Base-by-base conservation (phyloP, 805 yeast genomes). In the Brettanomyces bruxellensis region DNA sequence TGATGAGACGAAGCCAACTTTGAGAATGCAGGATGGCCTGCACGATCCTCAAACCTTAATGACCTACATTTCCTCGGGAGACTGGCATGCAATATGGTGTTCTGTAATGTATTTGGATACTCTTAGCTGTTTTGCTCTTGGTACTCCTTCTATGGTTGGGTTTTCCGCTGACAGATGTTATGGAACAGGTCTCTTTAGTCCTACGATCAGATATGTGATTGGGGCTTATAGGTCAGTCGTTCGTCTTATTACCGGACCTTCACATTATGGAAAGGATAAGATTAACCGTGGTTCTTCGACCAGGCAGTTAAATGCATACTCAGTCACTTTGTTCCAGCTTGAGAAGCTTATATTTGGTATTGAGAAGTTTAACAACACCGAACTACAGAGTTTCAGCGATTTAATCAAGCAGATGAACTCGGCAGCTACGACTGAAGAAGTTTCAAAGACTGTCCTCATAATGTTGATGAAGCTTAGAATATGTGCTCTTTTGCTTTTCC, bases 61-160 rank as follows among this genome's bases (percentile, higher is more conserved):
- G 30, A 30, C 50, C 3, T 30, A 36, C 25, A 41, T 59, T 14
- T 41, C 52, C 13, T 43, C 41, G 12, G 37, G 41, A 9, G 62
- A 60, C 25, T 54, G 55, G 54, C 25, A 47, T 30, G 46, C 40
- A 34, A 49, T 55, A 13, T 52, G 58, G 55, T 37, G 25, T 5
- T 34, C 50, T 18, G 46, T 59, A 6, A 45, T 47, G 42, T 51
- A 50, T 32, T 43, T 59, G 36, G 63, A 60, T 48, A 48, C 56
- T 4, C 52, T 58, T 23, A 47, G 51, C 23, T 34, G 58, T 13
- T 57, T 55, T 43, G 45, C 47, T 36, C 53, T 62, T 2, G 59
- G 63, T 25, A 42, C 48, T 3, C 60, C 61, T 6, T 49, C 52
- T 3, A 34, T 57, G 32, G 48, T 49, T 8, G 44, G 40, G 28